Base-by-base conservation (phyloP, 2,329 filamentous ascomycete species). In the Furcasterigmium sp. region DNA sequence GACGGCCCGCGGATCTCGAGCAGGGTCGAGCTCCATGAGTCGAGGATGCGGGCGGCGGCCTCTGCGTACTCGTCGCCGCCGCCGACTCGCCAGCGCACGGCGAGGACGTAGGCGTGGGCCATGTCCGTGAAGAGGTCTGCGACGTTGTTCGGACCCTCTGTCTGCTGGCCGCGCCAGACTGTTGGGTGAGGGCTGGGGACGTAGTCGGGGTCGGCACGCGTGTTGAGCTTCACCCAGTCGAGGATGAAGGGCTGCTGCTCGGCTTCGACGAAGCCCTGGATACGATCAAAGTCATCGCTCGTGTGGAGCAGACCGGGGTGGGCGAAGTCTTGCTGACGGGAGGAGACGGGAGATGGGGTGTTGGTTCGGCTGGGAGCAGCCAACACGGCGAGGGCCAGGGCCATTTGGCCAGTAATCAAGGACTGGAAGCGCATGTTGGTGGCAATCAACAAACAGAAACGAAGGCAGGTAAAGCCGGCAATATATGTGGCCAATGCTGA, bases 51-150 rank as follows among this genome's bases (percentile, higher is more conserved):
- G 21, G 54, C 50, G 1, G 60, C 58, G 1, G 60, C 50, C 23
- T 57, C 25, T 19, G 64, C 39, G 19, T 41, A 23, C 23, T 26
- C 20, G 8, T 26, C 28, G 39, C 18, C 21, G 18, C 39, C 39
- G 8, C 28, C 29, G 29, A 41, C 21, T 19, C 20, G 13, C 39
- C 39, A 41, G 19, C 29, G 29, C 11, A 41, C 18, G 19, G 39
- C 30, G 5, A 34, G 19, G 9, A 55, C 52, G 44, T 70, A 70
- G 3, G 64, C 63, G 1, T 62, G 58, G 37, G 70, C 51, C 41
- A 61, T 61, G 62, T 67, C 72, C n/a, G 58, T 57, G 3, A 72
- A 46, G 5, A 64, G 63, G 8, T 62, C 56, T 3, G 54, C 51
- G 46, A 70, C 70, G 3, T 64, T 63, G 47, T 44, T 56, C 50